Evolutionary conservation across 1,284 basidiomycete genomes (phyloP), one percentile per base, ranked within the genome.

Genomic region (Naganishia sp.): DNA sequence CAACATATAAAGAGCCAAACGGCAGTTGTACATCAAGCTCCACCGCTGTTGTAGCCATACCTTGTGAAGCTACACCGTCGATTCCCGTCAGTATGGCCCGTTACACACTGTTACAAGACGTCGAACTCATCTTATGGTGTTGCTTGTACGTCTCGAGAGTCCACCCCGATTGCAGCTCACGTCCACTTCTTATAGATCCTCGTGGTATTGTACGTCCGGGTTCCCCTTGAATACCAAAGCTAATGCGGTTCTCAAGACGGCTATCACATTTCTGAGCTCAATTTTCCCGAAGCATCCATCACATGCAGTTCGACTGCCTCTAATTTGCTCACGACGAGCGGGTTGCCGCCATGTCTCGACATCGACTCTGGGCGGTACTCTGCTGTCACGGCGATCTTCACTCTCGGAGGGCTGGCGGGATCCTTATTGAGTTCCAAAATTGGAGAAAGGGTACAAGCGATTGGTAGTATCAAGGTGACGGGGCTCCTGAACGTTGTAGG

Each of bases 331-430:
- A 80, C n/a, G 75, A 86, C 6, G 82, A 85, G 2, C 83, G 83
- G 35, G 3, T 70, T 80, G 5, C 76, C 77, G 1, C 56, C 73
- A 25, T 94, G 92, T 76, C 86, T 94, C 46, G 85, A 85, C 17
- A 90, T 94, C 86, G 84, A 85, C 43, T 85, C 89, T 66, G 82
- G 85, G 32, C 83, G 83, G 0, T 95, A 94, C 80, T 89, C 89
- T 18, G 76, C 88, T 41, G 84, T 94, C 50, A 96, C 93, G 0
- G 84, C 92, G 31, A 80, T 90, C 39, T 94, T 93, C 77, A 94
- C 92, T 1, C 73, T 91, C n/a, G 94, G 94, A 7, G 94, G 94
- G 43, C 84, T 96, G 15, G 65, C 88, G 3, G 92, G 92, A 15
- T 90, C 89, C 71, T 75, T 89, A 21, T 77, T 82, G 18, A 87